Base-by-base conservation (phyloP, 768 basidiomycete species). In the Amanita brunnescens region DNA sequence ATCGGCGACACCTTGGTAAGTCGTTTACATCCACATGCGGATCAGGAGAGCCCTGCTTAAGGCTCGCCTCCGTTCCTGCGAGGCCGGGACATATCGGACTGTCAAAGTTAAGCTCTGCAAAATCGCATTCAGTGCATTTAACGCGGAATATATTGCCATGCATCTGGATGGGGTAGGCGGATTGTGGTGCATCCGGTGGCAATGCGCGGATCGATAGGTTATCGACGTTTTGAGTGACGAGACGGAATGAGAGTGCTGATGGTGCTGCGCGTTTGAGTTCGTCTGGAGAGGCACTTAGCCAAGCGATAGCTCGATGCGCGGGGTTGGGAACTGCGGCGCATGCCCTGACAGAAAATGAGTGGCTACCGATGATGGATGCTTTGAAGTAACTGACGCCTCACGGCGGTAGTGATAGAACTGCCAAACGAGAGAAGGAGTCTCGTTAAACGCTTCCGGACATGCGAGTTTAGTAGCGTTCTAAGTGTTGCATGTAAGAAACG, bases 141-240 rank as follows among this genome's bases (percentile, higher is more conserved):
- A 18, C 18, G 16, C 18, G 13, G 18, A 41, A 41, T 5, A 41
- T 4, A 4, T 20, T 12, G 9, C 39, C 39, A 12, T 41, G 39
- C 16, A 41, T 41, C 18, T 41, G 7, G 13, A 20, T 9, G 16
- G 21, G 39, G 18, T 41, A 23, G 21, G 39, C 8, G 6, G 12
- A 10, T 10, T 18, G 44, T 5, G 44, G 24, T 8, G 18, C 10
- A 23, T 10, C 8, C 14, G 18, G 18, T 29, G 18, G 18, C 8
- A 73, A 54, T 1, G 70, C 70, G 6, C 61, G 58, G 0, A 48
- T 39, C 37, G 62, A 64, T 37, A 77, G 66, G 1, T 69, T 63
- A 49, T 77, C 73, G 39, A 74, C 57, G 48, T 75, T 75, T 49
- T 74, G 73, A 3, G 73, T 74, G 47, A 75, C 62, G 30, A 59